Base-by-base conservation (phyloP, 805 yeast species). In the Hyphopichia homilentoma region DNA sequence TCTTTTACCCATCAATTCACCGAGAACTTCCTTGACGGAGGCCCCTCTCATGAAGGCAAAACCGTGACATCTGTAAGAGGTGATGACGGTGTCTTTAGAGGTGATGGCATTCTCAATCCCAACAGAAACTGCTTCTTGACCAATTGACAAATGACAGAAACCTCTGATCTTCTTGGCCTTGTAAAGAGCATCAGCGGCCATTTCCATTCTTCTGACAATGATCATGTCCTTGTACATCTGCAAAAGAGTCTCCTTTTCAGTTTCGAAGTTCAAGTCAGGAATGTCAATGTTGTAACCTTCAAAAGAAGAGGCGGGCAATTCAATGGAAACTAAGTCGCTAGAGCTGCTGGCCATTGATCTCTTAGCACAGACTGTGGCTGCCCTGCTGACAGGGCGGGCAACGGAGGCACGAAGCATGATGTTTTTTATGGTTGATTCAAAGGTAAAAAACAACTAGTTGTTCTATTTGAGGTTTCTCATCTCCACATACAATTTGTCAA, bases 51-150 rank as follows among this genome's bases (percentile, higher is more conserved):
- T 81, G 75, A 78, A 86, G 27, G 97, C 89, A 70, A 93, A 89
- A 50, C 97, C 97, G 78, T 93, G 98, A 73, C 98, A 93, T 76
- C 98, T 81, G 75, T 93, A 93, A 21, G 97, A 86, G 35, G 98
- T 93, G 64, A 93, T 93, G 46, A 93, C 79, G 43, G 94, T 76
- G 66, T 93, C 98, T 48, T 81, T 65, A 44, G 73, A 73, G 49
- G 84, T 80, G 58, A 88, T 83, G 50, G 98, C 97, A 54, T 83
- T 78, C 73, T 93, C 98, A 48, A 93, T 88, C 63, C 98, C 98
- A 42, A 90, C 97, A 43, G 98, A 96, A 66, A 93, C 79, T 44
- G 98, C 98, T 72, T 93, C 98, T 72, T 93, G 98, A 56, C 98
- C 98, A 43, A 86, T 88, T 9, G 96, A 85, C 71, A 93, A 78